Conservation (phyloP, 208 protist species). For the Trichomonas gallinae region DNA sequence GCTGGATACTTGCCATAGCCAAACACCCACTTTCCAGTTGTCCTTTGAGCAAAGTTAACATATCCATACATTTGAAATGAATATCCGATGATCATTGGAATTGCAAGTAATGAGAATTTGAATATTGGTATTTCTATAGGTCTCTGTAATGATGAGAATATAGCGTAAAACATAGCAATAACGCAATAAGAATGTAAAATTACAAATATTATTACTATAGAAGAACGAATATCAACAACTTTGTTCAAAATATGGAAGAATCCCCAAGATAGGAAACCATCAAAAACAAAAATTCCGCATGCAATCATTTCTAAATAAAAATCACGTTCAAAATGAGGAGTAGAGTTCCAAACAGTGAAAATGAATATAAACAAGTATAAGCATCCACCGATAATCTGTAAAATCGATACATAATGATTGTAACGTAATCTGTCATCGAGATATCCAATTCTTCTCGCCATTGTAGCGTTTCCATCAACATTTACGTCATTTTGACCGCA, state of each 20-base stretch:
- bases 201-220: background rate
- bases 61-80: background rate
- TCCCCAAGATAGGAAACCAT: background rate
- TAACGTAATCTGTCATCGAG: background rate
- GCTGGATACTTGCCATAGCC: background rate
- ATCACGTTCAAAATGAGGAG: background rate
- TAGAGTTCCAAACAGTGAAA: background rate
- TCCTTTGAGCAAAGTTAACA: background rate
- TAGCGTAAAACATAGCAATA: background rate
- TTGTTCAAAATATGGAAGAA: background rate
- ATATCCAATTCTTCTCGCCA: background rate
- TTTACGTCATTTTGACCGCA: background rate
- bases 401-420: background rate
- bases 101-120: background rate
- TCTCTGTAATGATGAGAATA: background rate
- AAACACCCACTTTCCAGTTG: background rate
- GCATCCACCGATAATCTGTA: background rate
- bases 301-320: background rate
- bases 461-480: background rate
- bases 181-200: background rate
- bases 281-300: background rate
- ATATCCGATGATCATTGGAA: background rate
- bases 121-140: background rate
- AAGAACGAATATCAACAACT: background rate
- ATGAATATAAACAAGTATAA: background rate